Evolutionary conservation across 495 filamentous ascomycete species (phyloP), one percentile per base, ranked within the genome.

Genomic region (Aspergillus indologenus): DNA sequence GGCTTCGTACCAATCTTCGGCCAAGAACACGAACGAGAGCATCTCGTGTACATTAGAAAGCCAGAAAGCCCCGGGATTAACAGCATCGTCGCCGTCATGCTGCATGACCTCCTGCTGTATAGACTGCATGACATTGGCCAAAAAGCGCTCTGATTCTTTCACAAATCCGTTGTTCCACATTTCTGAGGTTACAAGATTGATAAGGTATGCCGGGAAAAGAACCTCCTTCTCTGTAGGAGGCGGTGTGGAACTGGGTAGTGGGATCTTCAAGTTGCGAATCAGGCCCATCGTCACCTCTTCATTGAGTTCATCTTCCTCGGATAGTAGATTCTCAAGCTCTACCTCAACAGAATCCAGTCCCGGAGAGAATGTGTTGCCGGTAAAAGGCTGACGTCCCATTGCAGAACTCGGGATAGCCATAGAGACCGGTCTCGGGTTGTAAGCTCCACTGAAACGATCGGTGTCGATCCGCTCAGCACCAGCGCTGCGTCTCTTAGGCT

Each of bases 111-210:
- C 94, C 68, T 97, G 93, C 68, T 99, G 94, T 65, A 99, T 96
- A 19, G 90, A 95, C 70, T 98, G 94, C 94, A 99, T 99, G 64
- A 99, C 93, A 70, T 98, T 99, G 57, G 94, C 94, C 55, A 99
- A 78, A 80, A 99, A 99, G 56, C 92, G 89, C 75, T 99, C 94
- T 21, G 94, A 98, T 77, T 99, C 94, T 79, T 99, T 98, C 61
- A 99, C 95, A 69, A 96, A 99, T 23, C 94, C 94, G 67, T 99
- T 99, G 79, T 99, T 99, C 94, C 94, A 99, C 94, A 99, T 99
- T 75, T 99, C 94, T 14, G 91, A 96, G 15, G 94, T 99, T 48
- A 99, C 94, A 29, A 99, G 85, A 72, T 99, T 99, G 77, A 99
- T 99, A 59, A 99, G 84, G 68, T 97, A 99, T 1, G 94, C 92